Evolutionary conservation across 441 rosid genomes (phyloP), one percentile per base, ranked within the genome.

Genomic region (Biscutella laevigata): DNA sequence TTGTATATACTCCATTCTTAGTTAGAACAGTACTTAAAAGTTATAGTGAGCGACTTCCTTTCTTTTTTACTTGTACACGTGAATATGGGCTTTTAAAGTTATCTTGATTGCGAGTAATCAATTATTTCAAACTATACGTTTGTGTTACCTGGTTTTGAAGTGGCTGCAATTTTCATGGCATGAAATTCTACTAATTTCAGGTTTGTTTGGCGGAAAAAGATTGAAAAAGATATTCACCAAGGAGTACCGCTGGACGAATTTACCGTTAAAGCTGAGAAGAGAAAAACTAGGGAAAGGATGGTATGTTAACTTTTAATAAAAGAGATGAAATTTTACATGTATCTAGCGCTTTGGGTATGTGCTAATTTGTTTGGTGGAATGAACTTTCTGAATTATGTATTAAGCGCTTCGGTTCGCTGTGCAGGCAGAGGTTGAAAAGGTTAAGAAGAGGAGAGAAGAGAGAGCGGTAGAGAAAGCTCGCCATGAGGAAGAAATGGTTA

Each of bases 401-500:
- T 56, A 29, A 60, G 16, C 58, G 29, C 54, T 44, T 38, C 0
- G 2, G 14, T 52, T 53, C 24, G 39, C 33, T 46, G 39, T 47
- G 67, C 75, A 87, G 96, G 80, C 94, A 1, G 95, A 91, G 74
- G 82, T 91, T 64, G 96, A 91, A 70, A 85, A 88, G 66, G 96
- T 88, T 36, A 91, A 85, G 74, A 88, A 82, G 76, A 83, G 98
- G 73, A 88, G 96, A 76, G 95, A 91, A 71, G 96, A 91, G 71
- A 81, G 96, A 61, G 96, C 96, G 8, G 66, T 77, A 56, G 95
- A 85, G 71, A 88, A 91, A 60, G 96, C 98, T 34, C 81, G 59
- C 16, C 96, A 79, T 49, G 98, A 91, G 73, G 98, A 91, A 77
- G 96, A 83, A 76, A 88, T 88, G 90, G 96, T 83, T 68, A 43